Evolutionary conservation across 2,329 filamentous ascomycete genomes (phyloP).

Genomic region (Botrytis fragariae): DNA sequence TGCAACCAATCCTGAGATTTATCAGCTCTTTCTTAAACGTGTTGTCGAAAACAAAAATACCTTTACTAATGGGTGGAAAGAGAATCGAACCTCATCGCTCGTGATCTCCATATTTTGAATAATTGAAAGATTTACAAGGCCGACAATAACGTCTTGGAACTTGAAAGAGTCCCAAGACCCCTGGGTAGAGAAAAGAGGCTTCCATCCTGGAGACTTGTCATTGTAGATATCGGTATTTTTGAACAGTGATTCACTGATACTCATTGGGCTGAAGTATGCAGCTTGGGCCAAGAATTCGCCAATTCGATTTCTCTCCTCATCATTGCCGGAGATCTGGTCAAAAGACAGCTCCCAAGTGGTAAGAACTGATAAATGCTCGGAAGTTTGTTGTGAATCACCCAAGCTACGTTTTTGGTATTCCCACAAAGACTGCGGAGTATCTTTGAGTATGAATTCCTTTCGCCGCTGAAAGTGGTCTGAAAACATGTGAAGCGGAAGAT

Average conservation of each 20-base stretch:
- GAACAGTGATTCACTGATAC: constrained; percentile 17
- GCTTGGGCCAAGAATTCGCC: constrained; percentile 27
- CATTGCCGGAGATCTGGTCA: constrained; percentile 23
- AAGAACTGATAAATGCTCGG: constrained; percentile 21
- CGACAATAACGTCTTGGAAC: constrained; percentile 25
- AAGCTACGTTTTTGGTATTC: constrained; percentile 16
- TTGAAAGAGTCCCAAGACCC: constrained; percentile 27
- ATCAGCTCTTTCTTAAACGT: constrained; percentile 5
- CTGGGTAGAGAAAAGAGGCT: background rate
- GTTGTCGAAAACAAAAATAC: constrained; percentile 18
- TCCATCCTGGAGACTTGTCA: background rate
- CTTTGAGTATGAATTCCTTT: constrained; percentile 21
- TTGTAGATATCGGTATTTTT: background rate
- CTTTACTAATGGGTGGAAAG: constrained; percentile 30
- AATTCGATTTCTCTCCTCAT: constrained; percentile 13
- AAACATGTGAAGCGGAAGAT: constrained; percentile 24
- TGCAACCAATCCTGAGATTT: constrained; percentile 5
- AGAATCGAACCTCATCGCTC: constrained; percentile 21
- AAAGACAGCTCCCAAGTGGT: constrained; percentile 34
- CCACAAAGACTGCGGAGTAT: constrained; percentile 22
- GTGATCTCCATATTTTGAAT: constrained; percentile 23
- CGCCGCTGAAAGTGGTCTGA: constrained; percentile 21
- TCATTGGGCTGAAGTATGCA: constrained; percentile 28
- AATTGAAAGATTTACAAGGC: constrained; percentile 28
- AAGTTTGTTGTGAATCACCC: background rate